Evolutionary conservation across 2,329 filamentous ascomycete genomes (phyloP), one percentile per base, ranked within the genome.

Genomic region (Aschersonia sp.): DNA sequence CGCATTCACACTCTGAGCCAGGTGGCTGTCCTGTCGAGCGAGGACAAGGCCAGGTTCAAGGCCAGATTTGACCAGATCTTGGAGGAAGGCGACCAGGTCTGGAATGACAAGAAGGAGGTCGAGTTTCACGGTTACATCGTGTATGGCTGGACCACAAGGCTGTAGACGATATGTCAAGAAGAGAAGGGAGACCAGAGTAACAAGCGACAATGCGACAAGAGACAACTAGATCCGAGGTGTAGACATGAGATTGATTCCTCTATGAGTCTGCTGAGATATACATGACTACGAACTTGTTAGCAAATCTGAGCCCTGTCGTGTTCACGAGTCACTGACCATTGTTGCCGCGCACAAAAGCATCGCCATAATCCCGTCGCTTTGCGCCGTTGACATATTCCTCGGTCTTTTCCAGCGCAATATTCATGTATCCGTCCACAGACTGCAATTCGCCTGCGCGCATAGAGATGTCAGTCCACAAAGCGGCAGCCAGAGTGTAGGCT

Each of bases 371-470:
- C 58, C 86, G 78, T 58, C 85, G 78, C 67, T 91, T 80, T 54
- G 81, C 78, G 42, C 89, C 91, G 60, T 94, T 84, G 56, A 96
- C 84, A 57, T 83, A 89, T 68, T 98, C 92, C 54, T 87, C 83
- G 28, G 89, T 94, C 69, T 95, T 92, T 67, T 98, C 92, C 31
- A 98, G 78, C 9, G 92, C 91, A 63, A 98, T 96, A 70, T 98
- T 98, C 92, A 98, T 98, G 70, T 97, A 98, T 47, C 92, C 92
- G 65, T 98, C 92, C 45, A 98, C 91, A 1, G 89, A 95, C 64
- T 97, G 89, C 40, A 97, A 77, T 64, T 96, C 89, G 56, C 92
- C 91, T 96, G 53, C 20, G 35, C 3, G 32, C 20, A 4, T 31
- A 44, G 2, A 32, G 29, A 30, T 30, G 41, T 45, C 32, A 48